Conservation (phyloP, 495 filamentous ascomycete genomes). For the Extremus antarcticus region DNA sequence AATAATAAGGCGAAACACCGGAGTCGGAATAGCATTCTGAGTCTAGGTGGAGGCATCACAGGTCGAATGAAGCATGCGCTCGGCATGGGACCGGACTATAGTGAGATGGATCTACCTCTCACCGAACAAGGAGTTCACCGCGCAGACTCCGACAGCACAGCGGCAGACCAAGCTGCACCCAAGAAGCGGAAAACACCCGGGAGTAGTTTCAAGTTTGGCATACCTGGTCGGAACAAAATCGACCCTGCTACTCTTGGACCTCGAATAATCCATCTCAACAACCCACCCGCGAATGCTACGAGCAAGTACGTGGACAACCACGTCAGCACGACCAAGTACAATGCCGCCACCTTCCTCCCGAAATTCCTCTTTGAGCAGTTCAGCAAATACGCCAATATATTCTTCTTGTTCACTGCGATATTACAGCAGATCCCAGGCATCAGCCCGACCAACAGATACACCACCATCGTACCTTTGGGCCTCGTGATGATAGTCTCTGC, state of each 20-base stretch:
- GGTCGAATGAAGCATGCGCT: constrained; percentile 81
- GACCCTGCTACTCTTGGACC: constrained; percentile 88
- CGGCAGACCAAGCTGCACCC: neutral
- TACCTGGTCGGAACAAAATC: constrained; percentile 55
- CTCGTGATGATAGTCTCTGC: constrained; percentile 89
- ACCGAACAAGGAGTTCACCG: constrained; percentile 59
- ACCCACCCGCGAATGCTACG: constrained; percentile 78
- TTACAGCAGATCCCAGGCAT: constrained; percentile 94
- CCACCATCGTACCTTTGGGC: constrained; percentile 85
- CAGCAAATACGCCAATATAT: constrained; percentile 97
- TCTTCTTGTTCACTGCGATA: constrained; percentile 96
- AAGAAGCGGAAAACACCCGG: constrained; percentile 12
- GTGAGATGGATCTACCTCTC: constrained; percentile 94
- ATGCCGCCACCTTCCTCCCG: constrained; percentile 83
- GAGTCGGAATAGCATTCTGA: constrained; percentile 77
- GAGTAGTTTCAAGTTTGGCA: constrained; percentile 76
- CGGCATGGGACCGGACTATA: constrained; percentile 85
- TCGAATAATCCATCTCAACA: constrained; percentile 91
- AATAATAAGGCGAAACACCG: constrained; percentile 44
- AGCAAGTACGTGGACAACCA: constrained; percentile 94
- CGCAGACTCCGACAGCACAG: constrained; percentile 31
- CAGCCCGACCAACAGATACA: constrained; percentile 88
- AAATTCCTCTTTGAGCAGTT: constrained; percentile 99
- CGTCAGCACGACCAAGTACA: constrained; percentile 97
- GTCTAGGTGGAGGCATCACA: constrained; percentile 74